Base-by-base conservation (phyloP, 805 yeast species). In the Suhomyces prunicola region DNA sequence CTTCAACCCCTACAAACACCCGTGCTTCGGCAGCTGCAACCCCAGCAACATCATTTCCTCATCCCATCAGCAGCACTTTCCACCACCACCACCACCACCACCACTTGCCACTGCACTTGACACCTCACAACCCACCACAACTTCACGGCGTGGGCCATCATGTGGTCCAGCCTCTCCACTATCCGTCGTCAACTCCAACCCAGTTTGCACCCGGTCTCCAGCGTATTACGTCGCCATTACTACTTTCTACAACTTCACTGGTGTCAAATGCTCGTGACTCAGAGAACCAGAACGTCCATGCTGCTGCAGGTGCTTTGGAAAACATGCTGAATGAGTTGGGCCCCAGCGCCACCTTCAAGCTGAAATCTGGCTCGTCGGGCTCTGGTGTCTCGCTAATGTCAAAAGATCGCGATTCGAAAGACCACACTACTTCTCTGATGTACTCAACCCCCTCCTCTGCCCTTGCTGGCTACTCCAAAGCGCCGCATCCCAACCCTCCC, bases 181-280 rank as follows among this genome's bases (percentile, higher is more conserved):
- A 84, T 62, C 90, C 90, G 6, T 74, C 83, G 4, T 83, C 87
- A 0, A 84, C 88, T 1, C 90, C 90, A 13, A 80, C 88, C 1
- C 88, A 84, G 60, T 85, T 83, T 74, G 88, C 87, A 29, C 83
- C 87, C 0, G 85, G 85, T 44, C 67, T 85, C 49, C 80, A 81
- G 55, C 67, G 84, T 35, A 84, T 85, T 53, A 85, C 89, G 0
- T 83, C 88, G 13, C 90, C 90, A 0, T 69, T 85, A 49, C 67
- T 85, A 54, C 71, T 86, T 44, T 79, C 86, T 6, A 81, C 85
- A 13, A 58, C 82, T 23, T 60, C 81, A 41, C 74, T 72, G 53
- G 67, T 69, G 63, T 79, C 68, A 62, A 79, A 59, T 69, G 69
- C 76, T 1, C 66, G 78, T 50, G 51, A 48, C 9, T 61, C 62